Evolutionary conservation across 371 early-diverging fungal species (phyloP).

Genomic region (Apophysomyces elegans): DNA sequence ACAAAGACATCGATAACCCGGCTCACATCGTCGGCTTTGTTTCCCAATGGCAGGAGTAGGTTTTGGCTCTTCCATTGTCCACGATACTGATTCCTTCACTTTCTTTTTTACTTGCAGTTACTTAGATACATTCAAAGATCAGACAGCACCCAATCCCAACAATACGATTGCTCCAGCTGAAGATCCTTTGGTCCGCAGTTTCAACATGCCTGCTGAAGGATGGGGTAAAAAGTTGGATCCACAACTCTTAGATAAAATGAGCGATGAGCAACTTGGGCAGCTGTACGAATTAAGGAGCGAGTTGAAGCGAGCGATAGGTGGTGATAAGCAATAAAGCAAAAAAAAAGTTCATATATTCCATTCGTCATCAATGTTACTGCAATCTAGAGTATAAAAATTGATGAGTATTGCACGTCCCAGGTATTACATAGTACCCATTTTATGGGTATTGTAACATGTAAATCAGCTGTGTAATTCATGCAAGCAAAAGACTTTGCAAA

Average conservation of each 20-base stretch:
- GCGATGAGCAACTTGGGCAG: constrained; percentile 71
- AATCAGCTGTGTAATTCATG: too few relatives aligned
- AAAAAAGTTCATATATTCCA: too few relatives aligned
- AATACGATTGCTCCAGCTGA: constrained; percentile 30
- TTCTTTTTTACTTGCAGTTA: constrained; percentile 25
- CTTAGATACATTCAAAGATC: constrained; percentile 33
- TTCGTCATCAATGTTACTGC: too few relatives aligned
- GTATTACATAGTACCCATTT: too few relatives aligned
- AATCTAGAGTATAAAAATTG: too few relatives aligned
- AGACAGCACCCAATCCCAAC: constrained; percentile 35
- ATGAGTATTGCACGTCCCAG: too few relatives aligned
- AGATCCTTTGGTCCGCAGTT: constrained; percentile 41
- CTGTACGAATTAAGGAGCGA: constrained; percentile 66
- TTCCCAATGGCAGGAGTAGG: constrained; percentile 68
- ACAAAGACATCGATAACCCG: constrained; percentile 66
- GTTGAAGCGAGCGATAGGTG: constrained; percentile 49
- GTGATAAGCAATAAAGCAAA: constrained; percentile 6
- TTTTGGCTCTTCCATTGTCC: neutral
- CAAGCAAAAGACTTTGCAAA: too few relatives aligned
- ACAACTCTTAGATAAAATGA: constrained; percentile 61
- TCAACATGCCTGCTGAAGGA: constrained; percentile 36
- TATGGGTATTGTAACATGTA: too few relatives aligned
- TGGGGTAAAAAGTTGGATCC: constrained; percentile 60
- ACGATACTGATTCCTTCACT: neutral
- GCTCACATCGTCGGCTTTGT: constrained; percentile 69